These are phyloP conservation scores for Rhizomucor miehei DNA, from an alignment of 371 early-diverging fungal species.

Conservation along the genomic window DNA sequence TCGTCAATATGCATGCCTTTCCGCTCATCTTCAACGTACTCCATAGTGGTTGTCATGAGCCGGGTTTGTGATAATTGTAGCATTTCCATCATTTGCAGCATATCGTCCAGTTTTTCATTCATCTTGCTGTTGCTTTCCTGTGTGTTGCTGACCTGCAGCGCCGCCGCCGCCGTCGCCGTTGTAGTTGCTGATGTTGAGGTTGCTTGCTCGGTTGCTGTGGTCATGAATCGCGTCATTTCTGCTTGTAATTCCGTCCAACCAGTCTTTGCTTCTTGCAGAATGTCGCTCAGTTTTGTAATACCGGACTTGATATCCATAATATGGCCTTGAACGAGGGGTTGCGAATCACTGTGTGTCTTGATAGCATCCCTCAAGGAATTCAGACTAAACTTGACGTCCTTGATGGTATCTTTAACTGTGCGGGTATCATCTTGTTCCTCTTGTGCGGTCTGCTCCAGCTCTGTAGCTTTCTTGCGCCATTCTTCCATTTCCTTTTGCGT, in stretches of 20 bases:
- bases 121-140: neutral
- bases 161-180: no score
- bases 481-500: conserved; percentile 13
- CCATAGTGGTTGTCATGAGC: conserved; percentile 12
- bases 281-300: conserved; percentile 20
- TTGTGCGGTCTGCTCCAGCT: conserved; percentile 16
- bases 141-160: no score
- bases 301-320: conserved; percentile 29
- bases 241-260: conserved; percentile 34
- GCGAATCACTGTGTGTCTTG: conserved; percentile 14
- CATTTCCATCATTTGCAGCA: conserved; percentile 39
- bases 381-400: conserved; percentile 31
- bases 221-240: conserved; percentile 26
- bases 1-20: conserved; percentile 10
- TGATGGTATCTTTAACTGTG: conserved; percentile 20
- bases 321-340: conserved; percentile 23
- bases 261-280: conserved; percentile 25
- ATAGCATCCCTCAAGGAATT: conserved; percentile 32
- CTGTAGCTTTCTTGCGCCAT: conserved; percentile 23
- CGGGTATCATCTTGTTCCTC: conserved; percentile 8
- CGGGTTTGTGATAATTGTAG: conserved; percentile 32
- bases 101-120: conserved; percentile 30
- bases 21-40: conserved; percentile 12
- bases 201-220: conserved; percentile 10
- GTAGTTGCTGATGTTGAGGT: no score